Base-by-base conservation (phyloP, 2,329 filamentous ascomycete species). In the Rhinocladiella mackenziei region DNA sequence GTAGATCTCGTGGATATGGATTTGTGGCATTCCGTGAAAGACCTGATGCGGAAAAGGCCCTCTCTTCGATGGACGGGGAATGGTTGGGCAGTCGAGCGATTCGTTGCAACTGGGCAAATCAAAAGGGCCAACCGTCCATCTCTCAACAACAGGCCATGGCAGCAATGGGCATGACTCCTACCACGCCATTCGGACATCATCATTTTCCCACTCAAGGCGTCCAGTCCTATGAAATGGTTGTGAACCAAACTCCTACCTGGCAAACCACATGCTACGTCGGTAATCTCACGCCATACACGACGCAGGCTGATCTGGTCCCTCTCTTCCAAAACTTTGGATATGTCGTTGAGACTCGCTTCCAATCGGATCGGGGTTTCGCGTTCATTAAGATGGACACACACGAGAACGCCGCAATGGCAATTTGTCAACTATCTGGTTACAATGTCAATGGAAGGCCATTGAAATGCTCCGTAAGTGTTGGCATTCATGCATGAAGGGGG, bases 381-480 rank as follows among this genome's bases (percentile, higher is more conserved):
- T 98, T 98, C 66, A 88, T 98, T 68, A 98, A 98, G 76, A 95
- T 98, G 89, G 92, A 98, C 65, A 85, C 83, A 5, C 92, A 98
- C 62, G 92, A 98, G 71, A 96, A 96, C 62, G 92, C 92, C 2
- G 89, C 92, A 42, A 95, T 95, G 85, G 89, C 89, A 23, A 98
- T 98, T 62, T 98, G 92, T 70, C 89, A 97, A 65, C 77, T 98
- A 62, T 97, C 91, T 60, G 91, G 91, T 22, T 98, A 97, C 73
- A 94, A 96, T 57, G 91, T 98, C 59, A 96, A 98, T 61, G 92
- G 92, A 39, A 83, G 92, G 56, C 92, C 92, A 40, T 71, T 98
- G 58, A 98, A 98, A 77, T 98, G 92, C 78, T 97, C 91, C 68
- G 91, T 97, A 84, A 73, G 91, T 84, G 49, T 39, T 19, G 28